Percentiles rank a stretch among this genome's conserved stretches.
Evolutionary conservation across 495 filamentous ascomycete genomes (phyloP).

Genomic region (Aspergillus campestris): DNA sequence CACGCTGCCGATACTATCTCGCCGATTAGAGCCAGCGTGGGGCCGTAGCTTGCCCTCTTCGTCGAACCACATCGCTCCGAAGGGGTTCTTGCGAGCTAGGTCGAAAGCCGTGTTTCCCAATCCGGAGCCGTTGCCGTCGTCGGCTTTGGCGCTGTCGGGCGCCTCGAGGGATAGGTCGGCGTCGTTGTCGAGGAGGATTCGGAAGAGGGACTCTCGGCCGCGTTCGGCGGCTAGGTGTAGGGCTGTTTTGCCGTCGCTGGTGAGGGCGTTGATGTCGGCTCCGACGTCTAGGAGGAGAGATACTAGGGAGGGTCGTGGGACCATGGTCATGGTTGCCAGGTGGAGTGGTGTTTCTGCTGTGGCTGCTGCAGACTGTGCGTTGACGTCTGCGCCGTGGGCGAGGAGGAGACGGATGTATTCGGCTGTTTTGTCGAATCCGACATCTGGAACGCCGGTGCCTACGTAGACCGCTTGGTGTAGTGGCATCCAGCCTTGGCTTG

Average conservation of each 20-base stretch:
- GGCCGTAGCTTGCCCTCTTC: conserved; percentile 11
- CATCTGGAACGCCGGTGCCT: conserved; percentile 12
- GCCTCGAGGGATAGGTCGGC: conserved; percentile 19
- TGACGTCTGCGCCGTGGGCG: conserved; percentile 15
- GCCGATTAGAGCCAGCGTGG: not conserved
- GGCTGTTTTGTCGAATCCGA: conserved; percentile 10
- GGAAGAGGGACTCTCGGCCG: conserved; percentile 20
- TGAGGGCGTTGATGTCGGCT: conserved; percentile 21
- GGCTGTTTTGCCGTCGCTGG: conserved; percentile 24
- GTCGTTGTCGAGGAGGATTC: conserved; percentile 18
- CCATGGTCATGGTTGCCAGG: conserved; percentile 12
- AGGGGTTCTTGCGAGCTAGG: conserved; percentile 16
- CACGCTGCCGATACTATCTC: conserved; percentile 15
- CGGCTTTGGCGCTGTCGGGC: conserved; percentile 8
- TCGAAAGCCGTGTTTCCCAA: conserved; percentile 17
- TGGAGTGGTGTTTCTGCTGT: conserved; percentile 22
- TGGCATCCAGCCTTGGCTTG: conserved; percentile 19
- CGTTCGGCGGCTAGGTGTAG: conserved; percentile 32
- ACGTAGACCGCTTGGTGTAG: conserved; percentile 20
- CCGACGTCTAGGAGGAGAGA: conserved; percentile 25
- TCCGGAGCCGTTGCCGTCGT: conserved; percentile 2
- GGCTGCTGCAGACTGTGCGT: conserved; percentile 7
- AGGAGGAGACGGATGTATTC: conserved; percentile 21
- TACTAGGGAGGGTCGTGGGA: conserved; percentile 12
- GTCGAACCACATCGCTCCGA: conserved; percentile 18